These are phyloP conservation scores for Boechera divaricarpa DNA, from an alignment of 345 rosid species.

Conservation along the genomic window DNA sequence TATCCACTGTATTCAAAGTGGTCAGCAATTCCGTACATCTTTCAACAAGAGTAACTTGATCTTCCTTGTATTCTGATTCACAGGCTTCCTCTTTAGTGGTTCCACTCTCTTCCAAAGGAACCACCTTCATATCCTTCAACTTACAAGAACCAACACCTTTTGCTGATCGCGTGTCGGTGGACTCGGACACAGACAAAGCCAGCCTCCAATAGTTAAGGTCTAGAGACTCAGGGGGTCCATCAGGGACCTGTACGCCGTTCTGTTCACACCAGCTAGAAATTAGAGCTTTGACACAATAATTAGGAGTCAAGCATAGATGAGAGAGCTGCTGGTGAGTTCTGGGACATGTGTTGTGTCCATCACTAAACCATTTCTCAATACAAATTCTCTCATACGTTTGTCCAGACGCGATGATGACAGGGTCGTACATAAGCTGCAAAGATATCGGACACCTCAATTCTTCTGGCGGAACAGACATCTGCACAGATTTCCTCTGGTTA, in stretches of 20 bases:
- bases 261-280: conserved; percentile 96
- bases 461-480: conserved; percentile 80
- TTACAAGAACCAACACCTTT: conserved; percentile 55
- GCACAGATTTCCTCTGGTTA: conserved; percentile 69
- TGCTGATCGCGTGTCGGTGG: conserved; percentile 59
- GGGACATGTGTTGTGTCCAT: conserved; percentile 96
- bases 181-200: conserved; percentile 72
- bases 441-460: conserved; percentile 97
- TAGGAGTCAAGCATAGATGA: conserved; percentile 87
- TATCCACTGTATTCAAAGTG: conserved; percentile 58
- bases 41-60: conserved; percentile 50
- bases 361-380: conserved; percentile 93
- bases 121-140: conserved; percentile 65
- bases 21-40: conserved; percentile 55
- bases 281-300: conserved; percentile 92
- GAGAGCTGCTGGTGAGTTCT: conserved; percentile 82
- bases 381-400: conserved; percentile 94
- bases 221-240: conserved; percentile 85
- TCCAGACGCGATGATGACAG: conserved; percentile 96
- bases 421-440: conserved; percentile 94
- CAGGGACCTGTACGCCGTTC: conserved; percentile 74
- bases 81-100: conserved; percentile 58
- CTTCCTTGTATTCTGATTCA: conserved; percentile 52
- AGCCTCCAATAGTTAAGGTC: conserved; percentile 93
- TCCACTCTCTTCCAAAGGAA: conserved; percentile 76